Evolutionary conservation across 2,329 filamentous ascomycete species (phyloP).

Genomic region (Meredithiella fracta): DNA sequence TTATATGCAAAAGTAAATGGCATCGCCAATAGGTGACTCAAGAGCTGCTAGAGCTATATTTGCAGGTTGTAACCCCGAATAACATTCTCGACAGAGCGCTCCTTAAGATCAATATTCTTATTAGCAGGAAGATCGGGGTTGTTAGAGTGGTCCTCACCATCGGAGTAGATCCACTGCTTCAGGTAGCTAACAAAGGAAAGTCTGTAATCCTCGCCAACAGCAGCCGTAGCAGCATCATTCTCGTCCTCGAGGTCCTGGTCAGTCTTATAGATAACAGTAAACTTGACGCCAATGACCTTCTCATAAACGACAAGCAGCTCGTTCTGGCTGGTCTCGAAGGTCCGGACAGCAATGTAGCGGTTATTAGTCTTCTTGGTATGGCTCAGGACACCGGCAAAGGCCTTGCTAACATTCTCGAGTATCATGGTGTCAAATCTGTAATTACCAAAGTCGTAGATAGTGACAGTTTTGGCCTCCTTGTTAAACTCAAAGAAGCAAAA

Average conservation of each 20-base stretch:
- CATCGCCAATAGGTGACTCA: too few relatives aligned
- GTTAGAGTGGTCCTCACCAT: conserved; percentile 4
- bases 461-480: conserved; percentile 24
- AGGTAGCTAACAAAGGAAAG: conserved; percentile 14
- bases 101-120: conserved; percentile 7
- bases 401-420: conserved; percentile 29
- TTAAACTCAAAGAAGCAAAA: conserved; percentile 25
- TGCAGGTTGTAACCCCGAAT: conserved; percentile 3
- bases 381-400: conserved; percentile 31
- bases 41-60: too few relatives aligned
- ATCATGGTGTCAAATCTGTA: conserved; percentile 31
- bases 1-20: background rate
- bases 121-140: conserved; percentile 1
- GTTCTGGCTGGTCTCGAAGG: conserved; percentile 29
- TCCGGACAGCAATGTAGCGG: conserved; percentile 29
- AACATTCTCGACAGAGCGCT: background rate
- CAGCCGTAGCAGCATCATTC: background rate
- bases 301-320: conserved; percentile 30
- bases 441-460: conserved; percentile 35
- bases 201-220: conserved; percentile 18
- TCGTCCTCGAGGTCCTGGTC: conserved; percentile 18
- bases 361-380: conserved; percentile 39
- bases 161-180: conserved; percentile 2
- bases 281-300: conserved; percentile 28
- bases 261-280: conserved; percentile 25